Evolutionary conservation across 768 basidiomycete genomes (phyloP).

Genomic region (Sporobolomyces phaffii): DNA sequence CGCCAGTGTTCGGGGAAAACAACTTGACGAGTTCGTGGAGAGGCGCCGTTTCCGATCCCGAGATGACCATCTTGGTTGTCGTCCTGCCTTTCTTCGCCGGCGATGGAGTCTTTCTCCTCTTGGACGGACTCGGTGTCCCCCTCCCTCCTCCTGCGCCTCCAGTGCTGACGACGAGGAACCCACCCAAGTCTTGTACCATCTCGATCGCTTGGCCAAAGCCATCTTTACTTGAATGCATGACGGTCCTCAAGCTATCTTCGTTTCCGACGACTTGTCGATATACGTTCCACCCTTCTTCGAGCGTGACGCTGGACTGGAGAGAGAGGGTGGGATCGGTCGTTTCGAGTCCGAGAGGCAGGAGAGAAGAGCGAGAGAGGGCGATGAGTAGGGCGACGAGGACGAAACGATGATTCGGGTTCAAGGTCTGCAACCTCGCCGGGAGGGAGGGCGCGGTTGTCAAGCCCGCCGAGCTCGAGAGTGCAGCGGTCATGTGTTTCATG

Average conservation of each 20-base stretch:
- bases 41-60: neutral
- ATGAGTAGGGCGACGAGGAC: conserved; percentile 26
- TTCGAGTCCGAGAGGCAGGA: conserved; percentile 1
- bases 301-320: neutral
- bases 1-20: neutral
- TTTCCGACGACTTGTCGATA: conserved; percentile 17
- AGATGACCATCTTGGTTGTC: neutral
- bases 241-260: neutral
- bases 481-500: conserved; percentile 64
- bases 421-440: conserved; percentile 10
- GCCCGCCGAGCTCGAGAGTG: conserved; percentile 48
- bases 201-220: conserved; percentile 16
- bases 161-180: neutral
- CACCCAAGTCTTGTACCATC: conserved; percentile 24
- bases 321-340: neutral
- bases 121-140: neutral
- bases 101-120: neutral
- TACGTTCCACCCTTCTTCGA: conserved; percentile 15
- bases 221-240: neutral
- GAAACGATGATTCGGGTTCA: conserved; percentile 31
- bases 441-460: conserved; percentile 11
- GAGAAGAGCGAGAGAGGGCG: conserved; percentile 18
- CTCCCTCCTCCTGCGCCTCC: neutral
- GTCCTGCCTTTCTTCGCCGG: neutral
- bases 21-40: conserved; percentile 2